Evolutionary conservation across 2,329 filamentous ascomycete species (phyloP).

Genomic region (Endoconidiophora laricicola): DNA sequence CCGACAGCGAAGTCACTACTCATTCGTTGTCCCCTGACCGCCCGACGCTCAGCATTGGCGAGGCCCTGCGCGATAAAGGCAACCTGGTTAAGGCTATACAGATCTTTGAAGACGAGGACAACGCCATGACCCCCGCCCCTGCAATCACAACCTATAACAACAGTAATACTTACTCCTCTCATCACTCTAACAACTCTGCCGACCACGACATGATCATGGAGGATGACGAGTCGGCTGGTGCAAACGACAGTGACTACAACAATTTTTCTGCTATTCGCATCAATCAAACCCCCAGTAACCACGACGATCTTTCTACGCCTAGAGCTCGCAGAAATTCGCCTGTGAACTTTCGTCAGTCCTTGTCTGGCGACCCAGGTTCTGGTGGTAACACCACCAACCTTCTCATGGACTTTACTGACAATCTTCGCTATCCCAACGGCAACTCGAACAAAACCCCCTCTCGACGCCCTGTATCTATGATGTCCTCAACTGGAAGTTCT

Average conservation of each 20-base stretch:
- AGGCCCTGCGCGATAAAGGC: constrained; percentile 36
- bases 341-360: constrained; percentile 27
- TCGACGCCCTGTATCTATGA: constrained; percentile 18
- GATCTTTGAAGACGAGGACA: constrained; percentile 41
- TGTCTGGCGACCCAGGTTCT: constrained; percentile 19
- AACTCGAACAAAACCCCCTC: constrained; percentile 17
- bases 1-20: constrained; percentile 10
- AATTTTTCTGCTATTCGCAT: constrained; percentile 69
- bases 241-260: constrained; percentile 70
- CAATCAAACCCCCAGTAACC: constrained; percentile 3
- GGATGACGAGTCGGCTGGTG: constrained; percentile 24
- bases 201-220: constrained; percentile 16
- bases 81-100: constrained; percentile 42
- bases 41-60: constrained; percentile 30
- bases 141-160: constrained; percentile 3
- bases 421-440: constrained; percentile 29
- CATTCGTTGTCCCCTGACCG: constrained; percentile 7
- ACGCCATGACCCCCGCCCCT: constrained; percentile 12
- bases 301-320: constrained; percentile 5
- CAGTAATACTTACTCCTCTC: too few relatives aligned
- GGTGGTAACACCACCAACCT: constrained; percentile 53
- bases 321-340: constrained; percentile 32
- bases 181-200: constrained; percentile 17
- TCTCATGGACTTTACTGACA: constrained; percentile 76
- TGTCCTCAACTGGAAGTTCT: constrained; percentile 5